Conservation (phyloP, 202 grass and related monocot genomes). For the Zoysia matrella region DNA sequence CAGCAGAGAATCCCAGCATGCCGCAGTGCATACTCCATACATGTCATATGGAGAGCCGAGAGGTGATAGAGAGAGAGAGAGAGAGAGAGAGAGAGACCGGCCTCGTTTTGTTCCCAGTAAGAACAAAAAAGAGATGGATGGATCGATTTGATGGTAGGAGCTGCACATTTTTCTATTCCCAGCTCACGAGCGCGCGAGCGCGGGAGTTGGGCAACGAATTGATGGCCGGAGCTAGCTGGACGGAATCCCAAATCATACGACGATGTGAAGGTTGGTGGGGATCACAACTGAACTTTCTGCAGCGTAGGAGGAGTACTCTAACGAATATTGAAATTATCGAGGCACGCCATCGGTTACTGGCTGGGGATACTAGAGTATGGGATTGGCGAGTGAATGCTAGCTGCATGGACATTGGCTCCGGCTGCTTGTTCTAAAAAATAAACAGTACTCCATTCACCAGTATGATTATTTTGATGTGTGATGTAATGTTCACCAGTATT, state of each 20-base stretch:
- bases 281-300: constrained; percentile 5
- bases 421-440: no score
- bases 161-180: constrained; percentile 25
- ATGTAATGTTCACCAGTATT: no score
- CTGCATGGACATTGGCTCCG: constrained; percentile 12
- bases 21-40: neutral
- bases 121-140: constrained; percentile 21
- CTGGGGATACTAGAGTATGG: constrained; percentile 37
- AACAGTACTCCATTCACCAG: no score
- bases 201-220: constrained; percentile 48
- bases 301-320: neutral
- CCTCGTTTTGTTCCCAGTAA: constrained; percentile 35
- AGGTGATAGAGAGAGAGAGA: constrained; percentile 14
- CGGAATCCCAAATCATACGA: constrained; percentile 53
- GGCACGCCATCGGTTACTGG: constrained; percentile 24
- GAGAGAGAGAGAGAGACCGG: neutral
- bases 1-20: constrained; percentile 34
- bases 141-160: constrained; percentile 46
- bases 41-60: neutral
- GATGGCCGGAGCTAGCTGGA: constrained; percentile 47
- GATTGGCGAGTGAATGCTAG: constrained; percentile 40
- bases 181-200: constrained; percentile 39
- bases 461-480: no score
- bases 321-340: constrained; percentile 40
- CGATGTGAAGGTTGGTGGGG: constrained; percentile 40